A percentile compares a stretch with the other conserved stretches of the same genome.
Conservation (phyloP, 106 monocot genomes). For the Narthecium ossifragum region DNA sequence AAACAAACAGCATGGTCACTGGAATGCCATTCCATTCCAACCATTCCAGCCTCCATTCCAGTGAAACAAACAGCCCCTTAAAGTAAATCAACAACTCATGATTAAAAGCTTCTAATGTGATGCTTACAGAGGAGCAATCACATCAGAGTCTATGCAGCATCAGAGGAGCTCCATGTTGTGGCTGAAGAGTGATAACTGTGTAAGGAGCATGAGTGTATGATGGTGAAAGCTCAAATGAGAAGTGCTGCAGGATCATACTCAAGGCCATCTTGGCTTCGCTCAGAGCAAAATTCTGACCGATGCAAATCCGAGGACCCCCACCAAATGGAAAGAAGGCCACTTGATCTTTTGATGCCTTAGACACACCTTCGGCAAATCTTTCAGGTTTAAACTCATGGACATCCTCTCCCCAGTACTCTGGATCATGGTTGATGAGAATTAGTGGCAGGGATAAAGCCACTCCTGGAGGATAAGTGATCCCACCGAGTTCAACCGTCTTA, state of each 20-base stretch:
- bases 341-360: constrained; percentile 12
- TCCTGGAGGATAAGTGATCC: constrained; percentile 11
- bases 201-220: constrained; percentile 49
- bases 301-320: constrained; percentile 58
- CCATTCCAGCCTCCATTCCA: too few relatives aligned
- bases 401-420: constrained; percentile 25
- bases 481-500: constrained; percentile 17
- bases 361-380: constrained; percentile 26
- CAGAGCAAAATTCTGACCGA: constrained; percentile 72
- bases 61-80: too few relatives aligned
- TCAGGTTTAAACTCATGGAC: constrained; percentile 31
- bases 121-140: too few relatives aligned
- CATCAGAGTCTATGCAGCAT: not conserved
- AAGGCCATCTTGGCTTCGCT: constrained; percentile 60
- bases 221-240: constrained; percentile 47
- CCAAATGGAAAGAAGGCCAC: constrained; percentile 66
- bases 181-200: not conserved
- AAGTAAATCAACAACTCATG: too few relatives aligned
- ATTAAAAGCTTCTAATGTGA: too few relatives aligned
- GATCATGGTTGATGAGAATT: constrained; percentile 17
- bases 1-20: too few relatives aligned
- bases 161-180: not conserved
- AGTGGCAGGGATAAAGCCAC: constrained; percentile 1
- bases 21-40: too few relatives aligned
- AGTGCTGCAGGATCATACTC: constrained; percentile 43